These are phyloP conservation scores for Pistacia atlantica DNA, from an alignment of 345 rosid genomes.

Conservation along the genomic window DNA sequence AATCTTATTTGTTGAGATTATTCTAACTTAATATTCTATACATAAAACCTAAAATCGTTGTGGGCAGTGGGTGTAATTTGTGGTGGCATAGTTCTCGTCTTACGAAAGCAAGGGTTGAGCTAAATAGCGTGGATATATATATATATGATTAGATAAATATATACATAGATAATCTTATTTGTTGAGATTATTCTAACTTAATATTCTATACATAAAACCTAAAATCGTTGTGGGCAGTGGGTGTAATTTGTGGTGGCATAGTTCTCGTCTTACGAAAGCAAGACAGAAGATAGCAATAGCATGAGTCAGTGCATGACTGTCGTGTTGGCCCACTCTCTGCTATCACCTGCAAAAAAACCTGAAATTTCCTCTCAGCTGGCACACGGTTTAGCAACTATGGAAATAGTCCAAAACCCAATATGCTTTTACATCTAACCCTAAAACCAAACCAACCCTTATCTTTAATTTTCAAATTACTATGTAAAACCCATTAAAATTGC, in stretches of 20 bases:
- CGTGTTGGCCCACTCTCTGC: conserved; percentile 18
- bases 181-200: no score
- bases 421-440: no score
- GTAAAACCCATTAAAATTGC: neutral
- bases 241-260: neutral
- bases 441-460: no score
- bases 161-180: no score
- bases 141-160: no score
- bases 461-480: no score
- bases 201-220: no score
- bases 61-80: neutral
- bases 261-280: neutral
- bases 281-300: neutral
- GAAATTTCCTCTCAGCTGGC: conserved; percentile 6
- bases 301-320: neutral
- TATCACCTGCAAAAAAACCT: conserved; percentile 10
- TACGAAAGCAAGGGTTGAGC: neutral
- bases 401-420: no score
- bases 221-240: neutral
- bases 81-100: neutral
- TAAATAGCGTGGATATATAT: no score
- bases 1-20: no score
- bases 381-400: no score
- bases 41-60: neutral
- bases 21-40: no score